Evolutionary conservation across 371 early-diverging fungal species (phyloP).

Genomic region (Mucor piriformis): DNA sequence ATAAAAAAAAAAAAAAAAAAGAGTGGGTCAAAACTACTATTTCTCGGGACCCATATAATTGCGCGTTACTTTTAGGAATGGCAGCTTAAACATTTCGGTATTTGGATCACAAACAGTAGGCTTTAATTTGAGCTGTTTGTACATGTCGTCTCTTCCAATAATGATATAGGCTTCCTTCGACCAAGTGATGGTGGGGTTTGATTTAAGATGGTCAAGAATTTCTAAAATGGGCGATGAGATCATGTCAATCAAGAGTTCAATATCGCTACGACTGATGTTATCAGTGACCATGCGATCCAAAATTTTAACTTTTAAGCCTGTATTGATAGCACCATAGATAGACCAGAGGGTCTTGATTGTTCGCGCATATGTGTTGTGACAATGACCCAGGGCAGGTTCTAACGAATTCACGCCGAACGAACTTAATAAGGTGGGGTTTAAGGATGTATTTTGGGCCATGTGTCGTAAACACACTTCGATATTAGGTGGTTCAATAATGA

Average conservation of each 20-base stretch:
- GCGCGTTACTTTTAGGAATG: slow-evolving; percentile 8
- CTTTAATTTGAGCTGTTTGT: slow-evolving; percentile 42
- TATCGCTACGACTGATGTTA: slow-evolving; percentile 44
- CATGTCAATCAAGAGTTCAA: slow-evolving; percentile 47
- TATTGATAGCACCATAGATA: slow-evolving; percentile 25
- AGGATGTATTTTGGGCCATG: slow-evolving; percentile 15
- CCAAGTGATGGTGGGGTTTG: slow-evolving; percentile 48
- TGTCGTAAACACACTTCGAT: slow-evolving; percentile 22
- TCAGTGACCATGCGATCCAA: slow-evolving; percentile 37
- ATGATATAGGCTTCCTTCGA: slow-evolving; percentile 44
- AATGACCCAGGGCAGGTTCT: slow-evolving; percentile 9
- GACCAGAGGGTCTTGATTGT: slow-evolving; percentile 22
- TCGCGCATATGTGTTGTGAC: slow-evolving; percentile 17
- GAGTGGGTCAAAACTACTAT: not conserved
- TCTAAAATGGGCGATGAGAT: slow-evolving; percentile 53
- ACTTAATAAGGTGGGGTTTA: slow-evolving; percentile 19
- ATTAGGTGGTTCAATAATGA: slow-evolving; percentile 10
- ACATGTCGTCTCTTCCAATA: slow-evolving; percentile 67
- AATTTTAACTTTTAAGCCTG: slow-evolving; percentile 22
- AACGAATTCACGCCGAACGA: slow-evolving; percentile 23
- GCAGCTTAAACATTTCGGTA: slow-evolving; percentile 17
- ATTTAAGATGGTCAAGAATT: slow-evolving; percentile 41
- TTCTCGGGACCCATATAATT: not conserved
- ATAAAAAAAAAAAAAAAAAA: not conserved
- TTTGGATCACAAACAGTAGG: slow-evolving; percentile 15